phyloP scores from a whole-genome alignment of 345 rosid species.

The Murraya koenigii region DNA sequence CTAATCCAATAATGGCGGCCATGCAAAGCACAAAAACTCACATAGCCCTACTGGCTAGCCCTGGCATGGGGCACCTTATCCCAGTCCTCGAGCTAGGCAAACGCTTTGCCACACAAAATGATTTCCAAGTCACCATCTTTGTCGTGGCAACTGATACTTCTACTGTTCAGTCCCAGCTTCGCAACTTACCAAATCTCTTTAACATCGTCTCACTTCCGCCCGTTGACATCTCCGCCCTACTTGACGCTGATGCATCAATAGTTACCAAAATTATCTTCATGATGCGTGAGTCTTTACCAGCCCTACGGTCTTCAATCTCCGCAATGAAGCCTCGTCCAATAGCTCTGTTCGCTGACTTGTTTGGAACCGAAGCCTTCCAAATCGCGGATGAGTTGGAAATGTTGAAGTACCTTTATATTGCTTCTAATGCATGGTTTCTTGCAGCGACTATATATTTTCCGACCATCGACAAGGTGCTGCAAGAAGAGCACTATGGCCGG shows the following conservation, averaged over 20 bases:
- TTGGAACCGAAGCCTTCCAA: constrained; percentile 41
- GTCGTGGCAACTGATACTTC: constrained; percentile 28
- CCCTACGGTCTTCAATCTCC: constrained; percentile 20
- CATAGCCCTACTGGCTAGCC: constrained; percentile 37
- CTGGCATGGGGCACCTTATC: constrained; percentile 55
- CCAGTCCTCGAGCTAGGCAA: constrained; percentile 43
- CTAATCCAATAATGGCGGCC: neutral
- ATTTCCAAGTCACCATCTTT: constrained; percentile 35
- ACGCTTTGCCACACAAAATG: constrained; percentile 30
- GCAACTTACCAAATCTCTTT: constrained; percentile 13
- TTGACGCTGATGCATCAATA: neutral
- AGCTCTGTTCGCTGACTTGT: constrained; percentile 43
- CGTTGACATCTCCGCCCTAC: constrained; percentile 20
- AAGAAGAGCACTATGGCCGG: constrained; percentile 20
- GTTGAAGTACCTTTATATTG: constrained; percentile 36
- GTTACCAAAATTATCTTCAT: neutral
- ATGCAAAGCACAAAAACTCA: constrained; percentile 22
- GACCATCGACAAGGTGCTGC: constrained; percentile 13
- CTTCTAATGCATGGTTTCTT: constrained; percentile 50
- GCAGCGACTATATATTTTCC: constrained; percentile 32
- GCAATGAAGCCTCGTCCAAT: constrained; percentile 19
- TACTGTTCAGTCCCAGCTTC: constrained; percentile 13
- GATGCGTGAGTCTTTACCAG: constrained; percentile 19
- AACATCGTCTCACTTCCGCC: constrained; percentile 26
- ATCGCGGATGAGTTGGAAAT: constrained; percentile 49